Base-by-base conservation (phyloP, 495 filamentous ascomycete species). In the Penicillium canescens region DNA sequence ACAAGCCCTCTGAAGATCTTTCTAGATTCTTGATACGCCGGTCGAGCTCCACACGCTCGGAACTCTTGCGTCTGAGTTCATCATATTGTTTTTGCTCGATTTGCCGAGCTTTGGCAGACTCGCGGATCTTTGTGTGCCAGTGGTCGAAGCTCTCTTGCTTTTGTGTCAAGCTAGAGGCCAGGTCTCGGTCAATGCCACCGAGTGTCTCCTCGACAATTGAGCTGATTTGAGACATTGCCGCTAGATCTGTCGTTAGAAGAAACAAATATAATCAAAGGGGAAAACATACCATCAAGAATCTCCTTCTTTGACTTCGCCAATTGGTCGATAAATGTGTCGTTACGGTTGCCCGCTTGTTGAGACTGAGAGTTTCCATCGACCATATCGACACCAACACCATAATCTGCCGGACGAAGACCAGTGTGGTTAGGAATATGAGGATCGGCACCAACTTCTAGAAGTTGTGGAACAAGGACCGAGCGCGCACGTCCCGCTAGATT, bases 381-480 rank as follows among this genome's bases (percentile, higher is more conserved):
- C 58, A 78, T 85, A 31, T 85, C 78, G n/a, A 82, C 84, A 31
- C 91, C 91, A 18, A 98, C 89, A 8, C 94, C 94, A 72, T 97
- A 98, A 65, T 97, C 94, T 20, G 87, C 78, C 12, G 94, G 92
- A 49, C 88, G 80, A 10, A 96, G 79, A 18, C 92, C 92, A 24
- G 90, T 89, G 36, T 88, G 84, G 63, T 98, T 98, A 1, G 91
- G 81, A 61, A 98, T 92, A 37, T 85, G 81, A 18, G 91, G 84
- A 70, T 97, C 91, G 1, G 92, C 94, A 37, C 91, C 89, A 33
- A 98, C 91, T 71, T 98, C 94, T 10, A 97, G 70, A 38, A 98
- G 78, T 62, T 98, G 94, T 24, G 90, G 89, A 35, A 97, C 91
- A 47, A 98, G 96, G 50, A 86, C 92, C 64, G 94, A 97, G 28